phyloP scores from a whole-genome alignment of 768 basidiomycete genomes.

The Pleurotus pulmonarius region DNA sequence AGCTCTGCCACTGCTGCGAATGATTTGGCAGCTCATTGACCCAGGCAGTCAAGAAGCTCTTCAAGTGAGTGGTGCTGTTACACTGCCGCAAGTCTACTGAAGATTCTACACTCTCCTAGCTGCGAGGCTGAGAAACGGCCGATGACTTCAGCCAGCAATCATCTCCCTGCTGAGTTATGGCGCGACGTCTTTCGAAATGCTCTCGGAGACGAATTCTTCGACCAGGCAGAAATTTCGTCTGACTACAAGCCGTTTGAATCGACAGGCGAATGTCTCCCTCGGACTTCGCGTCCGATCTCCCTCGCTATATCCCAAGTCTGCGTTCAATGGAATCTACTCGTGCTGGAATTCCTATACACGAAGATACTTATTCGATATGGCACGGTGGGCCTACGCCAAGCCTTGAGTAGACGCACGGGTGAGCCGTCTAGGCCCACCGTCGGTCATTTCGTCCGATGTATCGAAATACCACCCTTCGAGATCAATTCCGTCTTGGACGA shows the following conservation, averaged over 20 bases:
- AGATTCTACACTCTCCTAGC: too few species aligned
- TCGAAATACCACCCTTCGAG: conserved; percentile 1
- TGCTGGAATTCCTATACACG: neutral
- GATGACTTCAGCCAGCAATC: too few species aligned
- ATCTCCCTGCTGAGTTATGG: conserved; percentile 2
- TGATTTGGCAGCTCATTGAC: too few species aligned
- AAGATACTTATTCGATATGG: conserved; percentile 1
- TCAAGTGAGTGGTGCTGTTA: too few species aligned
- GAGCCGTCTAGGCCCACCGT: neutral
- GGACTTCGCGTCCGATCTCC: neutral
- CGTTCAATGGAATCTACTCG: neutral
- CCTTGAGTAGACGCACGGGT: neutral
- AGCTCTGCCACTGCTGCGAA: too few species aligned
- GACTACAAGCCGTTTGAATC: conserved; percentile 2
- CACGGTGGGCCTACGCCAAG: neutral
- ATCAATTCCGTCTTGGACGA: neutral
- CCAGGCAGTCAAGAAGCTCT: too few species aligned
- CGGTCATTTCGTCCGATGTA: conserved; percentile 1
- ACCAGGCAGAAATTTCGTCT: neutral
- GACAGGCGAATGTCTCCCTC: neutral
- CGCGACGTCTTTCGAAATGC: conserved; percentile 3
- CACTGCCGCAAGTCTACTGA: too few species aligned
- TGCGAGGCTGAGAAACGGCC: too few species aligned
- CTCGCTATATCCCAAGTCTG: conserved; percentile 3
- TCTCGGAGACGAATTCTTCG: neutral